These are phyloP conservation scores for Solanum sejunctum DNA, from an alignment of 257 asterid genomes.

Conservation along the genomic window DNA sequence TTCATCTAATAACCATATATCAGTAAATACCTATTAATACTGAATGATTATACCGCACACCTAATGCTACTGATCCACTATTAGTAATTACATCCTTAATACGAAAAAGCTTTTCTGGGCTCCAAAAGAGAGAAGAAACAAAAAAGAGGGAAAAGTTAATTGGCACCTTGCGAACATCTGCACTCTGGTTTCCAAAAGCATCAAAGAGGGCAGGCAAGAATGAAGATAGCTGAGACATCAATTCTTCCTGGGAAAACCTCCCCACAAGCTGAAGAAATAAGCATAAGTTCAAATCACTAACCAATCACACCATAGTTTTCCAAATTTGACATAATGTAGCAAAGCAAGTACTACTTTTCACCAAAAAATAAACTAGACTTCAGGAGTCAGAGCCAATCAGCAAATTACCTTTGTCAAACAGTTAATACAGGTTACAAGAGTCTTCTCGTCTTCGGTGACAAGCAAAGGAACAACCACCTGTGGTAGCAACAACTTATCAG, in stretches of 20 bases:
- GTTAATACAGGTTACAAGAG: conserved; percentile 91
- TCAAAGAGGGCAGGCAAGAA: conserved; percentile 95
- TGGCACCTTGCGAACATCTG: conserved; percentile 95
- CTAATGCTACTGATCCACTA: neutral
- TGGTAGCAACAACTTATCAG: conserved; percentile 7
- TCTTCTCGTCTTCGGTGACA: conserved; percentile 92
- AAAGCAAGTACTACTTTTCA: neutral
- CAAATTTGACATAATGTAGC: neutral
- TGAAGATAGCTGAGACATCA: conserved; percentile 72
- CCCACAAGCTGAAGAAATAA: conserved; percentile 68
- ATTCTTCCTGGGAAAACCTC: conserved; percentile 84
- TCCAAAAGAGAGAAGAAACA: neutral
- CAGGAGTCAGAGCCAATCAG: neutral
- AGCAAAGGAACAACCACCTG: conserved; percentile 95
- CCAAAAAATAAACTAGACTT: neutral
- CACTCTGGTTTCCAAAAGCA: conserved; percentile 96
- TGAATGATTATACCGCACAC: neutral
- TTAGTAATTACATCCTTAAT: neutral
- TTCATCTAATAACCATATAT: neutral
- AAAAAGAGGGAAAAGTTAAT: neutral
- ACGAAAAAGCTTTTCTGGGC: neutral
- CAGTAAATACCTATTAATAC: neutral
- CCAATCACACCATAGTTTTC: conserved; percentile 1
- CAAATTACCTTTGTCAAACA: conserved; percentile 86
- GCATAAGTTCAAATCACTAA: neutral